phyloP scores from a whole-genome alignment of 805 yeast species.

The Saccharomycopsis javanensis region DNA sequence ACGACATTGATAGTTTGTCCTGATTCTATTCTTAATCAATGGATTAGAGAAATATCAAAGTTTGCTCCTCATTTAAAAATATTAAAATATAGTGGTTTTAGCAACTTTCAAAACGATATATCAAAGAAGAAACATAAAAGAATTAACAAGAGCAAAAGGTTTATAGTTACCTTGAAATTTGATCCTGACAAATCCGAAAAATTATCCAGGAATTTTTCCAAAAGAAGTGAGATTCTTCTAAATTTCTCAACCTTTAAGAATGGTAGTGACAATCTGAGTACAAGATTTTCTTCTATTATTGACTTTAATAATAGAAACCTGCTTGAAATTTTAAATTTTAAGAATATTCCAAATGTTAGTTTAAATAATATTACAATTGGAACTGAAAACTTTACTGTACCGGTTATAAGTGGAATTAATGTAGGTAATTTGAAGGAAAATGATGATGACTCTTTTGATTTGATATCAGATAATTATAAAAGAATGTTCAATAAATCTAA shows the following conservation, averaged over 20 bases:
- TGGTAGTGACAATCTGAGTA: not conserved
- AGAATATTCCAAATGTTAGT: slow-evolving; percentile 7
- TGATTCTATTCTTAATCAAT: slow-evolving; percentile 70
- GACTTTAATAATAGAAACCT: not conserved
- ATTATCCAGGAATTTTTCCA: not conserved
- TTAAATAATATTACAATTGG: not conserved
- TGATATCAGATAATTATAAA: not conserved
- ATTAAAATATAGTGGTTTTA: slow-evolving; percentile 53
- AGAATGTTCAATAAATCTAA: slow-evolving; percentile 4
- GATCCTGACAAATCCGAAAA: slow-evolving; percentile 5
- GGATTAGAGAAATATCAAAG: slow-evolving; percentile 64
- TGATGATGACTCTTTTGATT: not conserved
- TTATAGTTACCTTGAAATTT: slow-evolving; percentile 8
- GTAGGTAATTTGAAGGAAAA: not conserved
- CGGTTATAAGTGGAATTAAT: slow-evolving; percentile 12
- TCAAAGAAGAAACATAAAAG: not conserved
- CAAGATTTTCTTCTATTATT: not conserved
- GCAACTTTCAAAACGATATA: slow-evolving; percentile 22
- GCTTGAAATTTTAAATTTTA: not conserved
- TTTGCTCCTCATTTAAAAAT: slow-evolving; percentile 53
- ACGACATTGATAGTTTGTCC: slow-evolving; percentile 85
- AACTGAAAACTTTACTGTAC: slow-evolving; percentile 1
- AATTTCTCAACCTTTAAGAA: slow-evolving; percentile 12
- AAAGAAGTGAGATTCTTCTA: not conserved
- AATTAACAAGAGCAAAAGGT: not conserved